Evolutionary conservation across 2,329 filamentous ascomycete genomes (phyloP).

Genomic region (Colletotrichum graminicola): DNA sequence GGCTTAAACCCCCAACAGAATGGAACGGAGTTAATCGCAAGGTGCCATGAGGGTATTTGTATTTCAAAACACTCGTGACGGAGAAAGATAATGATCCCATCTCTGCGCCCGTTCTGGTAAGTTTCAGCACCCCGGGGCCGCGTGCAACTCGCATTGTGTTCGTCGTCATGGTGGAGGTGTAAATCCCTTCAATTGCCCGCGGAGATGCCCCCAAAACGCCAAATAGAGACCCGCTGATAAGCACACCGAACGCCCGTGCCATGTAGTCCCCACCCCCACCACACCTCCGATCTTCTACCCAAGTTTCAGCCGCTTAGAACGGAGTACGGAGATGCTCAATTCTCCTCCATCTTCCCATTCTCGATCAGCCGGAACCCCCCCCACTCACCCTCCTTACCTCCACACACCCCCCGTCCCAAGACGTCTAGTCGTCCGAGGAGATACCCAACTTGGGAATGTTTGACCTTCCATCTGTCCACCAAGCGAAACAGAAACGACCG

Average conservation of each 20-base stretch:
- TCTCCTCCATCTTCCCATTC: not conserved
- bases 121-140: not conserved
- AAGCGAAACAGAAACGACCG: not conserved
- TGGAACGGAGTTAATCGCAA: not conserved
- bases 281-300: slow-evolving; percentile 8
- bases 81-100: not conserved
- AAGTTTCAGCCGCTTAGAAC: slow-evolving; percentile 22
- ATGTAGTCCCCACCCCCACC: not conserved
- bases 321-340: slow-evolving; percentile 34
- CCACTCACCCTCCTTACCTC: not conserved
- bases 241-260: slow-evolving; percentile 12
- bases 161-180: not conserved
- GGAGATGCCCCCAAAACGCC: slow-evolving; percentile 26
- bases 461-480: not conserved
- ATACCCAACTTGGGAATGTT: not conserved
- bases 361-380: not conserved
- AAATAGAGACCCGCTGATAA: slow-evolving; percentile 20
- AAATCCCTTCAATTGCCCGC: slow-evolving; percentile 6
- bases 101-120: not conserved
- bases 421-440: not conserved
- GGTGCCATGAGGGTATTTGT: not conserved
- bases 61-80: not conserved
- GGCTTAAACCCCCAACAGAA: not conserved
- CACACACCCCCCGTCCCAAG: not conserved
- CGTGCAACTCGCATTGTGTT: not conserved